A percentile compares a stretch with the other conserved stretches of the same genome.
Evolutionary conservation across 352 stramenopile genomes (phyloP).

Genomic region (Halophytophthora batemanensis): DNA sequence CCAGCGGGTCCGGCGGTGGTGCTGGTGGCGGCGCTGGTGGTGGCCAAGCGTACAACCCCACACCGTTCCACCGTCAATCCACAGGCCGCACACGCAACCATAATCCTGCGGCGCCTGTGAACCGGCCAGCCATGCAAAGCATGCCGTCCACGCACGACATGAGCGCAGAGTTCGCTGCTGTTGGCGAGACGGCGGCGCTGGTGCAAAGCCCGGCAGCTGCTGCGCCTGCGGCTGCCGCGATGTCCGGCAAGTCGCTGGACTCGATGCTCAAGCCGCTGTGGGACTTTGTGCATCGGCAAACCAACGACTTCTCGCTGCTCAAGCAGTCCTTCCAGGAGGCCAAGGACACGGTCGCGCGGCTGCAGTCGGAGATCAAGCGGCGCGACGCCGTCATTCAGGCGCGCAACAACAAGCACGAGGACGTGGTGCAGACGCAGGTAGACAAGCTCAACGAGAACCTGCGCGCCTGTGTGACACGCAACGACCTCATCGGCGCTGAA

Average conservation of each 20-base stretch:
- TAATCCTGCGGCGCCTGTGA: constrained; percentile 4
- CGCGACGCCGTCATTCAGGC: constrained; percentile 75
- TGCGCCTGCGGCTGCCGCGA: constrained; percentile 4
- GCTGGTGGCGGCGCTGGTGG: constrained; percentile 1
- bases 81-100: constrained; percentile 25
- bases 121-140: constrained; percentile 6
- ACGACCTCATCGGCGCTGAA: constrained; percentile 74
- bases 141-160: constrained; percentile 27
- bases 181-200: constrained; percentile 18
- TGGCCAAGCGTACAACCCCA: constrained; percentile 36
- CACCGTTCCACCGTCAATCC: constrained; percentile 56
- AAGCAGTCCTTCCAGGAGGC: constrained; percentile 65
- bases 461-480: constrained; percentile 67
- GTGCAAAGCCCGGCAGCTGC: constrained; percentile 1
- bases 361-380: constrained; percentile 82
- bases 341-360: constrained; percentile 62
- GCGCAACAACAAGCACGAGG: constrained; percentile 75
- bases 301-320: constrained; percentile 62
- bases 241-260: constrained; percentile 23
- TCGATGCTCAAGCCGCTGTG: constrained; percentile 62
- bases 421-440: constrained; percentile 62
- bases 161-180: constrained; percentile 19
- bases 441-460: constrained; percentile 80
- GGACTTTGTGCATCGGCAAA: constrained; percentile 78
- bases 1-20: constrained; percentile 12